Conservation (phyloP, 805 yeast species). For the Lipomyces yamadae region DNA sequence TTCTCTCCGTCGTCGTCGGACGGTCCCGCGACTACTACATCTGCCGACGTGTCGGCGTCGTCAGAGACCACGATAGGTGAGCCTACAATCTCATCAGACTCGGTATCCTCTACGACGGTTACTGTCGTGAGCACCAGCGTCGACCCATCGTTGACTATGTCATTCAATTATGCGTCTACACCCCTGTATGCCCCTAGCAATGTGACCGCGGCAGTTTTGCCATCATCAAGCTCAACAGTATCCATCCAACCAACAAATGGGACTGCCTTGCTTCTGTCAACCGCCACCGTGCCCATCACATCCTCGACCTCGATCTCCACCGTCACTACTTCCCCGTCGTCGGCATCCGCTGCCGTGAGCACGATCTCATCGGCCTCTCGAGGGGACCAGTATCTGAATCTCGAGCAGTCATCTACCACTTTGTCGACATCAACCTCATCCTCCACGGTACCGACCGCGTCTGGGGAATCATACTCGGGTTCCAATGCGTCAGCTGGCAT, state of each 20-base stretch:
- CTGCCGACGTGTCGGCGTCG: background rate
- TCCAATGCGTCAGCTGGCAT: background rate
- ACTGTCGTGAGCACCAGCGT: background rate
- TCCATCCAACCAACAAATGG: background rate
- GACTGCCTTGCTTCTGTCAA: conserved; percentile 14
- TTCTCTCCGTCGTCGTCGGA: background rate
- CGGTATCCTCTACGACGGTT: background rate
- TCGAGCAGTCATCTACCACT: conserved; percentile 2
- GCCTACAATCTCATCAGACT: conserved; percentile 4
- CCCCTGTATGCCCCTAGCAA: background rate
- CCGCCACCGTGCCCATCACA: background rate
- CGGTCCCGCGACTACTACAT: background rate
- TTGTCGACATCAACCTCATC: background rate
- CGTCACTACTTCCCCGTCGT: background rate
- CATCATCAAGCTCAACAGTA: background rate
- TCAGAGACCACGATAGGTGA: conserved; percentile 4
- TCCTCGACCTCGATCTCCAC: background rate
- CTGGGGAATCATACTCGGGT: background rate
- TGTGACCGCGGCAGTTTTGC: conserved; percentile 4
- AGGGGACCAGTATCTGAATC: background rate
- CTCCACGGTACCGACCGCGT: background rate
- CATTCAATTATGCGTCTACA: background rate
- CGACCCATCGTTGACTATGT: background rate
- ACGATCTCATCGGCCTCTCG: background rate
- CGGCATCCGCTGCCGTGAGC: background rate